phyloP scores from a whole-genome alignment of 331 rosid genomes.

The Erythrophleum ivorense region DNA sequence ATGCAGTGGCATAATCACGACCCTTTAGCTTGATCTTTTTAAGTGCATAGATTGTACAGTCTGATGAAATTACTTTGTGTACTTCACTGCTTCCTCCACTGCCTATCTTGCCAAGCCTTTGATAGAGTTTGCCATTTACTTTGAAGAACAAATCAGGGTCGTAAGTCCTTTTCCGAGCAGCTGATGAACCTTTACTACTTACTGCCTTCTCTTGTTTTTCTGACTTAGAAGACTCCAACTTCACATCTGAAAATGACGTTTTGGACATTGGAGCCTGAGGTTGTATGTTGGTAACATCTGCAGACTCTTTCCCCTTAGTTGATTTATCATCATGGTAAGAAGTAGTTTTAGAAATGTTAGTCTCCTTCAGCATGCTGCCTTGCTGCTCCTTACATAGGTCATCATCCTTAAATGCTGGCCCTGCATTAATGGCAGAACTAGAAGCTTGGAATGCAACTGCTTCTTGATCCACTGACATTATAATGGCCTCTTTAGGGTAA shows the following conservation, averaged over 20 bases:
- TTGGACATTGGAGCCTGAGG: conserved; percentile 55
- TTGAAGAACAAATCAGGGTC: conserved; percentile 95
- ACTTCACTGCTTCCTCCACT: conserved; percentile 99
- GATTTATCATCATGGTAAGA: conserved; percentile 49
- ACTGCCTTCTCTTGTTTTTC: conserved; percentile 70
- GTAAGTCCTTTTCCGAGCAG: conserved; percentile 71
- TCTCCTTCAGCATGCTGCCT: conserved; percentile 35
- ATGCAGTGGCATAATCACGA: conserved; percentile 96
- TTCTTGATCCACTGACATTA: conserved; percentile 48
- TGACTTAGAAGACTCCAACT: conserved; percentile 58
- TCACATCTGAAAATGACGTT: conserved; percentile 53
- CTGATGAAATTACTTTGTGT: conserved; percentile 96
- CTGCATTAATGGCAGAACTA: conserved; percentile 28
- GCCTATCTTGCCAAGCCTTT: conserved; percentile 97
- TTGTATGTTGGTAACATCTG: conserved; percentile 50
- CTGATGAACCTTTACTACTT: conserved; percentile 63
- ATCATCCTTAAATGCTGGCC: conserved; percentile 23
- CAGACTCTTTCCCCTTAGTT: conserved; percentile 48
- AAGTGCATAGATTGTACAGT: conserved; percentile 89
- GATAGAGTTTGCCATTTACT: conserved; percentile 96
- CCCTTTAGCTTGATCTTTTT: conserved; percentile 95
- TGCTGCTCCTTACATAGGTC: conserved; percentile 37
- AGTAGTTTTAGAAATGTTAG: conserved; percentile 35
- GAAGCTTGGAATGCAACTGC: conserved; percentile 46
- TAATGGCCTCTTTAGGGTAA: conserved; percentile 47